phyloP scores from a whole-genome alignment of 495 filamentous ascomycete genomes.

The Penicillium diatomitis region DNA sequence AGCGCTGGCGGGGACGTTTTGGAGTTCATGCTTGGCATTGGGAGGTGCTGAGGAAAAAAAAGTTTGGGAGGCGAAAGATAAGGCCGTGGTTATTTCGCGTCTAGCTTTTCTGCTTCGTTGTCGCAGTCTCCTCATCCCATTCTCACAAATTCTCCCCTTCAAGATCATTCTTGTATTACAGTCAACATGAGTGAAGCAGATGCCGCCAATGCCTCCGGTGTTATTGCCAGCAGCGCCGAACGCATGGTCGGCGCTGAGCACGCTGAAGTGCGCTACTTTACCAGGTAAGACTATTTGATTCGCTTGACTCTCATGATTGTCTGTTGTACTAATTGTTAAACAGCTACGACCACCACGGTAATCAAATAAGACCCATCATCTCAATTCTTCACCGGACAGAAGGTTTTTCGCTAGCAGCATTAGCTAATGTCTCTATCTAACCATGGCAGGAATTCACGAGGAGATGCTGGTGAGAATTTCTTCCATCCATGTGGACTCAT shows the following conservation, averaged over 20 bases:
- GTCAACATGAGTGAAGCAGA: slow-evolving; percentile 26
- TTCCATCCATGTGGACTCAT: background rate
- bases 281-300: slow-evolving; percentile 51
- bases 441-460: slow-evolving; percentile 77
- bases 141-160: background rate
- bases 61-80: slow-evolving; percentile 8
- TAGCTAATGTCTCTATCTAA: slow-evolving; percentile 10
- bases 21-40: slow-evolving; percentile 21
- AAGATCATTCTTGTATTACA: background rate
- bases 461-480: slow-evolving; percentile 81
- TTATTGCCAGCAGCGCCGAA: slow-evolving; percentile 39
- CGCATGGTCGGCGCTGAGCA: slow-evolving; percentile 60
- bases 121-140: slow-evolving; percentile 3
- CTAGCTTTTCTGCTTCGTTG: slow-evolving; percentile 8
- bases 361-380: slow-evolving; percentile 3
- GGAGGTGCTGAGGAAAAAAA: slow-evolving; percentile 27
- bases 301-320: background rate
- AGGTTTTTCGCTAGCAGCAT: background rate
- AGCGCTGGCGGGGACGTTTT: slow-evolving; percentile 19
- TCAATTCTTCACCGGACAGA: background rate
- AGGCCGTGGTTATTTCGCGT: slow-evolving; percentile 12
- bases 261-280: slow-evolving; percentile 94
- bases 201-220: slow-evolving; percentile 15
- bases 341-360: slow-evolving; percentile 96
- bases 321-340: slow-evolving; percentile 16